Conservation (phyloP, 139 green algal species). For the Axilococcus clingmanii region DNA sequence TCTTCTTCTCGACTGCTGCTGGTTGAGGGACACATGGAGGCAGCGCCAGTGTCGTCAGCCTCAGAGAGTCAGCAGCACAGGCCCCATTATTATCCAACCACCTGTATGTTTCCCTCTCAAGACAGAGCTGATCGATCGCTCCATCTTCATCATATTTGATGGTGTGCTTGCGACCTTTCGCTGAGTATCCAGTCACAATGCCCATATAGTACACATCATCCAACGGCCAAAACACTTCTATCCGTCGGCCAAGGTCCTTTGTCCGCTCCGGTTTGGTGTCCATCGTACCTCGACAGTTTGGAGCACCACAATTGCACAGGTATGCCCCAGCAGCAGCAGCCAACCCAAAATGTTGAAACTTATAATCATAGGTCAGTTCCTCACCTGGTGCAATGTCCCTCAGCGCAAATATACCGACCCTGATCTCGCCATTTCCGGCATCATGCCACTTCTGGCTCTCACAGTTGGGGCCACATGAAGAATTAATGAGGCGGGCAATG, state of each 20-base stretch:
- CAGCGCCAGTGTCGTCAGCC: too few relatives aligned
- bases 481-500: conserved; percentile 72
- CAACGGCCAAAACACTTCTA: conserved; percentile 63
- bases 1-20: too few relatives aligned
- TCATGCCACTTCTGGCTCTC: conserved; percentile 82
- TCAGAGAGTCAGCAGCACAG: background rate
- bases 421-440: conserved; percentile 36
- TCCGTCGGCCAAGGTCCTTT: conserved; percentile 28
- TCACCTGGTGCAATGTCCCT: conserved; percentile 49
- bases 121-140: conserved; percentile 45
- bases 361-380: conserved; percentile 85
- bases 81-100: conserved; percentile 1
- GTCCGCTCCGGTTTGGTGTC: conserved; percentile 33
- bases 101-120: conserved; percentile 23
- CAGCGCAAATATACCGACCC: conserved; percentile 41
- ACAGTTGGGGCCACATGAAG: conserved; percentile 79
- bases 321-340: conserved; percentile 20
- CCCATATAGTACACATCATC: conserved; percentile 61
- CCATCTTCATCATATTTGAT: conserved; percentile 71
- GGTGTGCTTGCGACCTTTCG: conserved; percentile 38
- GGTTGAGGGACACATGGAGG: too few relatives aligned
- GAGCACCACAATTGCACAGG: conserved; percentile 69
- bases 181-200: conserved; percentile 52
- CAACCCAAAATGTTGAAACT: conserved; percentile 40
- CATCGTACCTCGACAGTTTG: conserved; percentile 77